A percentile compares a stretch with the other conserved stretches of the same genome.
phyloP scores from a whole-genome alignment of 164 flowering plant species.

The Chimonanthus praecox region DNA sequence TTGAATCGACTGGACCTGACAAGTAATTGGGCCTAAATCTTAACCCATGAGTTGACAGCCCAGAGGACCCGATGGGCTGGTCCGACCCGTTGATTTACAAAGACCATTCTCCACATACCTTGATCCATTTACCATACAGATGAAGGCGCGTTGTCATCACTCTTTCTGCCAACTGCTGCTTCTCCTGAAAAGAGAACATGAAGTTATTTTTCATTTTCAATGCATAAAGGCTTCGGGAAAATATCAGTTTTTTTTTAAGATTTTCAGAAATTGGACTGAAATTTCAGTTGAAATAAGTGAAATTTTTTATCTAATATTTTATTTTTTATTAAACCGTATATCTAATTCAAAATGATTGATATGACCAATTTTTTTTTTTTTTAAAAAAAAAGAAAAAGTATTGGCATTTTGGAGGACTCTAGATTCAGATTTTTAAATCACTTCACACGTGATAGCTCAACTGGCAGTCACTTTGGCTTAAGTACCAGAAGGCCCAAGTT shows the following conservation, averaged over 20 bases:
- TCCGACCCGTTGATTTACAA: not conserved
- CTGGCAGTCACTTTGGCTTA: no score
- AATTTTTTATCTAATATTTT: no score
- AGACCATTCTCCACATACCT: conserved; percentile 36
- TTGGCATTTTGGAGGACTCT: no score
- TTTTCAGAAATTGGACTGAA: not conserved
- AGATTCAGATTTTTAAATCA: no score
- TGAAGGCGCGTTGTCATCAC: conserved; percentile 96
- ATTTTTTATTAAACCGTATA: no score
- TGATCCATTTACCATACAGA: conserved; percentile 85
- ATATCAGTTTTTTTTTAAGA: not conserved
- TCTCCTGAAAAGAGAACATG: conserved; percentile 44
- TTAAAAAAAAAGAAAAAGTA: not conserved
- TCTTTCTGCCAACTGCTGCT: conserved; percentile 85
- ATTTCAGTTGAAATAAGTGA: no score
- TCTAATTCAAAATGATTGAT: not conserved
- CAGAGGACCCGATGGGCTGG: not conserved
- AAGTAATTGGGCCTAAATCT: no score
- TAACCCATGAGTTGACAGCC: not conserved
- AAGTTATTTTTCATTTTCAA: not conserved
- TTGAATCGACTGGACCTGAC: no score
- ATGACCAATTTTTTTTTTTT: no score
- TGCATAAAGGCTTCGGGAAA: not conserved
- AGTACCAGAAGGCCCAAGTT: no score
- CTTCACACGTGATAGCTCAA: no score